Base-by-base conservation (phyloP, 805 yeast genomes). In the Lipomyces sp. region DNA sequence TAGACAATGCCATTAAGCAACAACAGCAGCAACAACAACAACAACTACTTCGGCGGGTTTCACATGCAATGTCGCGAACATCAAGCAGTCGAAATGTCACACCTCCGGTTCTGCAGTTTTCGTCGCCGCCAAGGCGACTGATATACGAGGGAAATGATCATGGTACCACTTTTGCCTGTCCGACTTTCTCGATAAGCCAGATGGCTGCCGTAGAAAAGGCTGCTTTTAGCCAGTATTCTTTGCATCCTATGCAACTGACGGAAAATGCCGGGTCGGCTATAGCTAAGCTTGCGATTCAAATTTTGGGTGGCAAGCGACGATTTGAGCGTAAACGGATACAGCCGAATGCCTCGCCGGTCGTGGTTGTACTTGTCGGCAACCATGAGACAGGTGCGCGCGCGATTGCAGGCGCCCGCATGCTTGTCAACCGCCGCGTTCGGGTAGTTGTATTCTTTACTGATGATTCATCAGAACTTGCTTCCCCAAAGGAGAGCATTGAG, bases 271-370 rank as follows among this genome's bases (percentile, higher is more conserved):
- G 91, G 3, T 79, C 87, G 39, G 88, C 90, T 58, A 79, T 92
- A 34, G 83, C 90, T 1, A 82, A 80, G 48, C 78, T 89, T 60
- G 82, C 89, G 1, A 80, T 88, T 34, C 81, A 83, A 61, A 83
- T 86, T 24, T 80, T 92, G 29, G 92, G 96, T 11, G 96, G 96
- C 0, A 76, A 84, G 10, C 81, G 85, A 5, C 81, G 97, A 71
- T 80, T 91, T 64, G 82, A 86, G 50, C 80, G 82, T 35, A 79
- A 81, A n/a, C 90, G 90, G 75, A 91, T 88, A 74, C 90, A 90
- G 75, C 90, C 88, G 74, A 92, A 92, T 74, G 82, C 90, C 24
- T 90, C 92, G 7, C 97, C 97, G 1, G 78, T 91, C 63, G 88
- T 90, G 2, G 79, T 92, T 13, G 78, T 89, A 1, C 79, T 92